Conservation (phyloP, 169 alveolate species). For the Cryptosporidium ryanae region DNA sequence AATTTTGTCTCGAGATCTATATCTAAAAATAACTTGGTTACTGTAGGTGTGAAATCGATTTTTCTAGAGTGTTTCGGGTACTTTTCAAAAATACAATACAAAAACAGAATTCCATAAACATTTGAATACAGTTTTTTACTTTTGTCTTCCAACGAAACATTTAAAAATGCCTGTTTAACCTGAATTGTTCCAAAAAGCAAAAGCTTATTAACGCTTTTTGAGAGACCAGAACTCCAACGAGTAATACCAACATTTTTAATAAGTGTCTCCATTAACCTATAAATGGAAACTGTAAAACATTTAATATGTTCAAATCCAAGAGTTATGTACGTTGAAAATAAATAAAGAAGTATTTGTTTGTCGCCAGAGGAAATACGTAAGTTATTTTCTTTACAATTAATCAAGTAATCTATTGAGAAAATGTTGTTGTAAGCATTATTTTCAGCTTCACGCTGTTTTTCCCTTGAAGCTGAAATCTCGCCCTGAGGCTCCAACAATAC, state of each 20-base stretch:
- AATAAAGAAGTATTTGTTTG: constrained; percentile 58
- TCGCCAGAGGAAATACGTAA: constrained; percentile 61
- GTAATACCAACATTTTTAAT: constrained; percentile 2
- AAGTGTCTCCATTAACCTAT: constrained; percentile 4
- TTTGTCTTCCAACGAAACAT: neutral
- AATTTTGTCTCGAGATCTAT: too few species aligned
- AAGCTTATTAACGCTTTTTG: constrained; percentile 16
- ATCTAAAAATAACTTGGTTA: constrained; percentile 2
- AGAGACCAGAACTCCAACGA: neutral
- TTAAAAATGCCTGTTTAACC: constrained; percentile 35
- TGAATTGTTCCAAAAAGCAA: constrained; percentile 41
- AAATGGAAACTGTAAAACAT: constrained; percentile 36
- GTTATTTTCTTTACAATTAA: constrained; percentile 2
- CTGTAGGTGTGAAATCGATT: neutral
- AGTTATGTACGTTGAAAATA: constrained; percentile 43
- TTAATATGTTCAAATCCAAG: constrained; percentile 24
- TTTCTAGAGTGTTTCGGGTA: constrained; percentile 48
- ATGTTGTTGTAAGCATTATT: neutral
- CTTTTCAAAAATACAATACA: neutral
- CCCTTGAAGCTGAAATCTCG: neutral
- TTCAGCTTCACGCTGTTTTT: neutral
- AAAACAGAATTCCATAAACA: constrained; percentile 46
- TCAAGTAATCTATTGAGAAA: constrained; percentile 18
- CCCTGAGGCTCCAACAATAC: constrained; percentile 48
- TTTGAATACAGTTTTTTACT: constrained; percentile 8